Evolutionary conservation across 1,284 basidiomycete genomes (phyloP).

Genomic region (Sporisorium scitamineum): DNA sequence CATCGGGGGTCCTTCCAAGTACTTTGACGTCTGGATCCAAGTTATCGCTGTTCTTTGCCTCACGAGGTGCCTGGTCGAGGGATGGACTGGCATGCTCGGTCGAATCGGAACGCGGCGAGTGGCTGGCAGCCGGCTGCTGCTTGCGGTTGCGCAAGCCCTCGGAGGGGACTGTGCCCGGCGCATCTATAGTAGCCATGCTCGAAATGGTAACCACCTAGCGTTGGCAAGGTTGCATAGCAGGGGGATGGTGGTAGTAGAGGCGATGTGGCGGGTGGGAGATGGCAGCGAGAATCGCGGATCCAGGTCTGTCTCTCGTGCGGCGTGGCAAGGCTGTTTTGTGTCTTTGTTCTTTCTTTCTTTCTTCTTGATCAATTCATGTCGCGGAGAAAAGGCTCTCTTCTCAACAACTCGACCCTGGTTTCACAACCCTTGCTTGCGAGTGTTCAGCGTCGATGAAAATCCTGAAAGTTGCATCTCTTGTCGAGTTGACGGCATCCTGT

Average conservation of each 20-base stretch:
- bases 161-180: slow-evolving; percentile 12
- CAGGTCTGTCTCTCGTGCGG: neutral
- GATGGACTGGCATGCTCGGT: slow-evolving; percentile 12
- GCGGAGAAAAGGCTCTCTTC: no score
- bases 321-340: no score
- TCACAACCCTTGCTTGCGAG: no score
- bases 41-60: slow-evolving; percentile 8
- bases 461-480: no score
- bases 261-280: neutral
- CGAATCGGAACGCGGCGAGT: slow-evolving; percentile 29
- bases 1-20: slow-evolving; percentile 49
- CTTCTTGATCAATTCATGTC: no score
- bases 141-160: slow-evolving; percentile 45
- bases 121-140: slow-evolving; percentile 8
- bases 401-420: no score
- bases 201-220: neutral
- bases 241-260: slow-evolving; percentile 10
- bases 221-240: neutral
- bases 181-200: slow-evolving; percentile 24
- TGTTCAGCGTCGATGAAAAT: no score
- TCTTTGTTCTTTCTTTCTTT: no score
- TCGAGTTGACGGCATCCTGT: no score
- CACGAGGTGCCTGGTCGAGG: neutral
- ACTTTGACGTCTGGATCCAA: slow-evolving; percentile 25
- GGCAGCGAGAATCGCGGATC: neutral